phyloP scores from a whole-genome alignment of 139 green algal species.

The Tetratostichococcus sp. region DNA sequence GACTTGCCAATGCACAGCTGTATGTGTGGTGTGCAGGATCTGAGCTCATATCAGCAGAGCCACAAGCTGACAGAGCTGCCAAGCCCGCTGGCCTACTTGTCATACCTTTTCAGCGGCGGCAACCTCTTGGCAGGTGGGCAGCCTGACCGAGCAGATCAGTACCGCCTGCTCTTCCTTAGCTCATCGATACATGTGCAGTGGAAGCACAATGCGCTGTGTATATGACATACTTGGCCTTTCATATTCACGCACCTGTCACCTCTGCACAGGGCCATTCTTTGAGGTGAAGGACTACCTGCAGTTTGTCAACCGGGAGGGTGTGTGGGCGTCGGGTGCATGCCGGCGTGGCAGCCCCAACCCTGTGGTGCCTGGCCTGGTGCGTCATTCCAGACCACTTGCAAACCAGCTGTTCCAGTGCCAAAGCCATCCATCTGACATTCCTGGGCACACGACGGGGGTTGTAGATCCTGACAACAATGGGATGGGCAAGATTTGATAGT shows the following conservation, averaged over 20 bases:
- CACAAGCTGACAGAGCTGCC: conserved; percentile 41
- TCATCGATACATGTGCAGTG: neutral
- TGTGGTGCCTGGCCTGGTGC: conserved; percentile 24
- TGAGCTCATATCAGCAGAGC: conserved; percentile 18
- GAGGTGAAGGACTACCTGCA: conserved; percentile 74
- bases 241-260: too few relatives aligned
- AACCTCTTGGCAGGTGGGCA: conserved; percentile 64
- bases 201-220: too few relatives aligned
- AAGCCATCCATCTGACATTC: too few relatives aligned
- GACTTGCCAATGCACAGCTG: too few relatives aligned
- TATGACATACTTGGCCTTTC: too few relatives aligned
- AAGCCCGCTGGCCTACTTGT: conserved; percentile 57
- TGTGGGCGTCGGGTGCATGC: conserved; percentile 17
- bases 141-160: neutral
- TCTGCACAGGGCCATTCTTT: conserved; percentile 62
- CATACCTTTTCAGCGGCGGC: conserved; percentile 72
- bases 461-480: too few relatives aligned
- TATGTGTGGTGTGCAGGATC: conserved; percentile 6
- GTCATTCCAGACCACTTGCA: too few relatives aligned
- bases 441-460: too few relatives aligned
- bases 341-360: conserved; percentile 19
- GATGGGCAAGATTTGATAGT: too few relatives aligned
- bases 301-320: conserved; percentile 55
- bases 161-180: neutral
- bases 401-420: too few relatives aligned